Evolutionary conservation across 2,329 filamentous ascomycete genomes (phyloP), one percentile per base, ranked within the genome.

Genomic region (Hypoxylon sp.): DNA sequence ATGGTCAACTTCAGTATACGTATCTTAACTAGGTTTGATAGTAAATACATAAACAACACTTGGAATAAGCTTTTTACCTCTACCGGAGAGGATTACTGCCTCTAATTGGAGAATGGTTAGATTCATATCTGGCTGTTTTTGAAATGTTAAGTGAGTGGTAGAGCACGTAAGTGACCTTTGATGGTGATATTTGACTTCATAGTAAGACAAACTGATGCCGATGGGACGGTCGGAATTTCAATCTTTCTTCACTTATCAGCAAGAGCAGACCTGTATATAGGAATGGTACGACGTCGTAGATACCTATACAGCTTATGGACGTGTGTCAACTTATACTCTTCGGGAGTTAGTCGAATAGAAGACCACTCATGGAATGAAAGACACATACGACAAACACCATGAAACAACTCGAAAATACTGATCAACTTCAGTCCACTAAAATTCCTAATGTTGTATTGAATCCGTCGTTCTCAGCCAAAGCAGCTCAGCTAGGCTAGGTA

Each of bases 21-120:
- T 54, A 58, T 46, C 58, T 47, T 54, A 57, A 47, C n/a, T 52
- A 55, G 27, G 51, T 21, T 53, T 50, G 42, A 21, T 55, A 55
- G 59, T 55, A 58, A 24, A 64, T 51, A 44, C 7, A 48, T 13
- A 55, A 37, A 13, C 8, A 37, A 37, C 11, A 13, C 8, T 24
- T 46, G 31, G 39, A 59, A 47, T 31, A 42, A 35, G 31, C 29
- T 56, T 4, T n/a, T 31, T 3, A 31, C 31, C 10, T 55, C 6
- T 7, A 15, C 19, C 21, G 5, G 17, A 35, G 5, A 11, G 15
- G 7, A 10, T 15, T 46, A 5, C 2, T 17, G n/a, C 32, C 21
- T 19, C 17, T 21, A 11, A 11, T 44, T 4, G 5, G 39, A 44
- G 15, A 2, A 10, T 21, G 11, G 17, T 44, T 21, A 6, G 17